A percentile compares a stretch with the other conserved stretches of the same genome.
Evolutionary conservation across 2,329 filamentous ascomycete species (phyloP).

Genomic region (Calonectria honghensis): DNA sequence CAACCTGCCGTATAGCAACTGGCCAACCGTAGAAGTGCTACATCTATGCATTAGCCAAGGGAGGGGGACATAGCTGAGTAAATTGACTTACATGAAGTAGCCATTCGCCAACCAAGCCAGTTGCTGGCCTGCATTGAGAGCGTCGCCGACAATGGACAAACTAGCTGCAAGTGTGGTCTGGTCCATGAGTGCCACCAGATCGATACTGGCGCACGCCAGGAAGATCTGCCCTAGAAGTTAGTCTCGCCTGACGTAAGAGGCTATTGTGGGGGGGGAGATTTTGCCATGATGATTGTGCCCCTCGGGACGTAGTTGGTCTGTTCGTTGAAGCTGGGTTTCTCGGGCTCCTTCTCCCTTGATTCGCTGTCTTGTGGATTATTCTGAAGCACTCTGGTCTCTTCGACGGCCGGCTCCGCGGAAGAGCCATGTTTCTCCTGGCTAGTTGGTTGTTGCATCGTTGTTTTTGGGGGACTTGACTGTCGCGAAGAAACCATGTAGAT

Average conservation of each 20-base stretch:
- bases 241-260: background rate
- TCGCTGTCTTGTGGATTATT: slow-evolving; percentile 1
- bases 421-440: background rate
- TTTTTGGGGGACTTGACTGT: background rate
- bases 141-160: slow-evolving; percentile 72
- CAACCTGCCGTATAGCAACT: slow-evolving; percentile 67
- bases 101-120: slow-evolving; percentile 73
- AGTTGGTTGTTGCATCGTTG: slow-evolving; percentile 4
- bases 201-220: slow-evolving; percentile 73
- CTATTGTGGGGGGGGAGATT: background rate
- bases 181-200: slow-evolving; percentile 74
- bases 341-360: slow-evolving; percentile 47
- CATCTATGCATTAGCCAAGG: background rate
- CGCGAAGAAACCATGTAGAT: background rate
- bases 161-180: slow-evolving; percentile 74
- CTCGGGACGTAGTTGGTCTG: slow-evolving; percentile 74
- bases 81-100: slow-evolving; percentile 70
- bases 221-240: slow-evolving; percentile 65
- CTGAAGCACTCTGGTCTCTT: slow-evolving; percentile 3
- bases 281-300: slow-evolving; percentile 71
- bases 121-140: slow-evolving; percentile 68
- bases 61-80: background rate
- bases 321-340: slow-evolving; percentile 66
- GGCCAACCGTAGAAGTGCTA: slow-evolving; percentile 44
- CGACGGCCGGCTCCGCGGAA: background rate